A percentile compares a stretch with the other conserved stretches of the same genome.
Evolutionary conservation across 768 basidiomycete genomes (phyloP).

Genomic region (Agaricus subrufescens): DNA sequence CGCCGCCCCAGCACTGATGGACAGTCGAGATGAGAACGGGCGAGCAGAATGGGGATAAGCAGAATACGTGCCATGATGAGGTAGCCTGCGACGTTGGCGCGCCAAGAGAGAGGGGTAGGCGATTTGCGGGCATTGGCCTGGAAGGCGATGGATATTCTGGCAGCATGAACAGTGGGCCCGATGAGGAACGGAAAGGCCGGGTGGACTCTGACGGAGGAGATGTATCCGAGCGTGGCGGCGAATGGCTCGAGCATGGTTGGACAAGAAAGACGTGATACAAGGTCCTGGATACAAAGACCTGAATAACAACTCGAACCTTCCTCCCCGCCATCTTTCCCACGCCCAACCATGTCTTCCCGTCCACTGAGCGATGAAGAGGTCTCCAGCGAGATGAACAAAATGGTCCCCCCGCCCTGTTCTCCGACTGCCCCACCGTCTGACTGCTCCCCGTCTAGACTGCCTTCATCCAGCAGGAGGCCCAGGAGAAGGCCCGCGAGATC

Average conservation of each 20-base stretch:
- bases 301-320: not conserved
- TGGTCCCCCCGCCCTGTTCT: conserved; percentile 49
- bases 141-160: conserved; percentile 39
- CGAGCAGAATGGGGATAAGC: not conserved
- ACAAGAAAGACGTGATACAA: not conserved
- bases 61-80: conserved; percentile 34
- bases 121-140: conserved; percentile 33
- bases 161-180: conserved; percentile 38
- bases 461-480: conserved; percentile 98
- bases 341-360: conserved; percentile 57
- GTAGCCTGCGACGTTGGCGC: conserved; percentile 39
- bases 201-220: conserved; percentile 33
- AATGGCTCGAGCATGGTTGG: not conserved
- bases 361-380: conserved; percentile 94
- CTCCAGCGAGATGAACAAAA: conserved; percentile 96
- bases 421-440: not conserved
- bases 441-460: conserved; percentile 56
- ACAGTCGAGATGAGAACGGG: too few species aligned
- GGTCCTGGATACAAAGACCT: too few species aligned
- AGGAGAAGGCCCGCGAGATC: conserved; percentile 97
- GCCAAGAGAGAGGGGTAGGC: conserved; percentile 31
- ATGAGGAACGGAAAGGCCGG: conserved; percentile 35
- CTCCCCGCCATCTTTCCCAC: not conserved
- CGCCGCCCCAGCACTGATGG: conserved; percentile 44
- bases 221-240: conserved; percentile 11